Evolutionary conservation across 225 moss, liverwort and hornwort species (phyloP), one percentile per base, ranked within the genome.

Genomic region (Asterella californica): DNA sequence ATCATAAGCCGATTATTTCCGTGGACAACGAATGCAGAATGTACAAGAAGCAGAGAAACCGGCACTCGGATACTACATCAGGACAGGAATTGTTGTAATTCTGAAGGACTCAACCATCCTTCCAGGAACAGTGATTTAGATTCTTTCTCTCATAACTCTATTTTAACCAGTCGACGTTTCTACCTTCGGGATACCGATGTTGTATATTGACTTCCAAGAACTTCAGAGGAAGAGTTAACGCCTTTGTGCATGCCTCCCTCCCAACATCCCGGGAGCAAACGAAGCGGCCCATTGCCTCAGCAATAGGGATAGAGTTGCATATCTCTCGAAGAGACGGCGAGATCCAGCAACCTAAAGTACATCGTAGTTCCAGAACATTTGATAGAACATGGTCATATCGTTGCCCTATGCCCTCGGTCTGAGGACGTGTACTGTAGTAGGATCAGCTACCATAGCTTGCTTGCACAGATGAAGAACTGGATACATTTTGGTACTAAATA

Each of bases 71-170:
- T 82, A 69, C 46, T 82, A 82, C 82, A 82, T 82, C 61, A 76
- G 82, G 68, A 70, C 76, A 38, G 82, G 82, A 55, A 77, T 82
- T 69, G 69, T 68, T 8, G 57, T 82, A 12, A 70, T 82, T 37
- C 32, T 61, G 77, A 82, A 82, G 77, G 77, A 82, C 59, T 59
- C 70, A 37, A 77, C 76, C 37, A 82, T 82, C 18, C 42, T 46
- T 37, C 54, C 75, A 54, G 82, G 82, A 70, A 82, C 82, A 24
- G 59, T 82, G 21, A 82, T 82, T 61, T 82, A 82, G 59, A 75
- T 79, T 4, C 18, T 49, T 79, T 68, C 53, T 50, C 32, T 45
- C 33, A 17, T n/a, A 57, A 27, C 65, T 65, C 18, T n/a, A 19
- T 21, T 71, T 71, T 9, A 71, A 71, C 48, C 71, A 54, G 50